These are phyloP conservation scores for Diplodia mutila DNA, from an alignment of 2,329 filamentous ascomycete genomes.

Conservation along the genomic window DNA sequence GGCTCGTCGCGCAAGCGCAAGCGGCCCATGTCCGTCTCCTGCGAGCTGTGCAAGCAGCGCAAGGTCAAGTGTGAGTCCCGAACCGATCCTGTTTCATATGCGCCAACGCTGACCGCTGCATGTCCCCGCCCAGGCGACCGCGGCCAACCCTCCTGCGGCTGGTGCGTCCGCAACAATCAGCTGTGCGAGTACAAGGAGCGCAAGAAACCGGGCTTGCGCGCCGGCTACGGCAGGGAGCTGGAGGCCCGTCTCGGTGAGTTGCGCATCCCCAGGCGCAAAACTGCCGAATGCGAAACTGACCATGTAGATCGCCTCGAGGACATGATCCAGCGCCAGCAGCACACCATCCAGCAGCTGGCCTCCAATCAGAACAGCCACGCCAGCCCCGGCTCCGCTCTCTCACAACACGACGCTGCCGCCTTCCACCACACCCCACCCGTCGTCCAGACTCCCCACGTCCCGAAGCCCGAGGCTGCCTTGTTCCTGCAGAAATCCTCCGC, in stretches of 20 bases:
- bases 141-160: constrained; percentile 74
- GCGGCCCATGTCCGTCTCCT: constrained; percentile 57
- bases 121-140: constrained; percentile 67
- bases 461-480: constrained; percentile 50
- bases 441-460: constrained; percentile 47
- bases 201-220: constrained; percentile 67
- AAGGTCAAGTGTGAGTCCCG: constrained; percentile 62
- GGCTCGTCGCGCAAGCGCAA: constrained; percentile 50
- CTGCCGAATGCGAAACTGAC: constrained; percentile 26
- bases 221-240: constrained; percentile 66
- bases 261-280: constrained; percentile 28
- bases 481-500: constrained; percentile 51
- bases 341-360: constrained; percentile 50
- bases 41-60: constrained; percentile 79
- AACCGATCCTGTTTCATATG: background rate
- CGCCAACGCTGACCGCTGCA: background rate
- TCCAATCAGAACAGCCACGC: constrained; percentile 29
- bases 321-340: constrained; percentile 50
- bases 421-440: constrained; percentile 41
- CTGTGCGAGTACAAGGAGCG: constrained; percentile 70
- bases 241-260: constrained; percentile 61
- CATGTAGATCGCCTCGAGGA: constrained; percentile 51
- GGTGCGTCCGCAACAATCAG: constrained; percentile 70
- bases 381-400: constrained; percentile 30
- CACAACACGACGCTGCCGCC: constrained; percentile 37